These are phyloP conservation scores for Phoma herbarum DNA, from an alignment of 2,329 filamentous ascomycete genomes.

Conservation along the genomic window DNA sequence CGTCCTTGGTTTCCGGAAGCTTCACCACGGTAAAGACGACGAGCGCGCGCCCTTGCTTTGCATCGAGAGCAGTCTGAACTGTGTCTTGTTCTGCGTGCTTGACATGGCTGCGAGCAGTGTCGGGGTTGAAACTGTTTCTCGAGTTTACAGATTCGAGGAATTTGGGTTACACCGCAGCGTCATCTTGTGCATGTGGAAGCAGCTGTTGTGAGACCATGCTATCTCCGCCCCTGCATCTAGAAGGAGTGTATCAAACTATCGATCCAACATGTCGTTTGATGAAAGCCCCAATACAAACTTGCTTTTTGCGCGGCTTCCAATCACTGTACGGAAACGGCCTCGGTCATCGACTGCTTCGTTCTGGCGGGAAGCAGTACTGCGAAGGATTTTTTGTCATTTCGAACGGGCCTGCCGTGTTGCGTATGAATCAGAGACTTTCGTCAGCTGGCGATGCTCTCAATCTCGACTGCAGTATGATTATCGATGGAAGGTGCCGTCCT, in stretches of 20 bases:
- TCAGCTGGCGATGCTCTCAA: too few relatives aligned
- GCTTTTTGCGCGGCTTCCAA: not conserved
- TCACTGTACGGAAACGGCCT: not conserved
- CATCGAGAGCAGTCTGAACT: not conserved
- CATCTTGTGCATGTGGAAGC: constrained; percentile 14
- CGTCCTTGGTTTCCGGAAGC: not conserved
- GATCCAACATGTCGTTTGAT: not conserved
- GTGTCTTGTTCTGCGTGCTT: constrained; percentile 10
- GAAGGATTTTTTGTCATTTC: not conserved
- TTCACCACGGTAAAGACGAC: not conserved
- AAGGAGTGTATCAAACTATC: not conserved
- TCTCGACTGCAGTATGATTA: not conserved
- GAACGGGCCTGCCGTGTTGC: not conserved
- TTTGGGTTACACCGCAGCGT: constrained; percentile 16
- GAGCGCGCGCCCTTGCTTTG: constrained; percentile 6
- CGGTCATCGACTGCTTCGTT: not conserved
- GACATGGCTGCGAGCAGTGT: constrained; percentile 4
- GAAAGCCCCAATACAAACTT: too few relatives aligned
- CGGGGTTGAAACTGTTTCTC: constrained; percentile 17
- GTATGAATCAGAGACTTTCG: not conserved
- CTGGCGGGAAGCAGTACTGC: not conserved
- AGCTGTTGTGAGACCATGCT: constrained; percentile 16
- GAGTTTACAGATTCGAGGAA: constrained; percentile 2
- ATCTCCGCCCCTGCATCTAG: constrained; percentile 10
- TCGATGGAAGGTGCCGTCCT: too few relatives aligned